A percentile compares a stretch with the other conserved stretches of the same genome.
Evolutionary conservation across 2,329 filamentous ascomycete species (phyloP).

Genomic region (Aspergillus costaricaensis): DNA sequence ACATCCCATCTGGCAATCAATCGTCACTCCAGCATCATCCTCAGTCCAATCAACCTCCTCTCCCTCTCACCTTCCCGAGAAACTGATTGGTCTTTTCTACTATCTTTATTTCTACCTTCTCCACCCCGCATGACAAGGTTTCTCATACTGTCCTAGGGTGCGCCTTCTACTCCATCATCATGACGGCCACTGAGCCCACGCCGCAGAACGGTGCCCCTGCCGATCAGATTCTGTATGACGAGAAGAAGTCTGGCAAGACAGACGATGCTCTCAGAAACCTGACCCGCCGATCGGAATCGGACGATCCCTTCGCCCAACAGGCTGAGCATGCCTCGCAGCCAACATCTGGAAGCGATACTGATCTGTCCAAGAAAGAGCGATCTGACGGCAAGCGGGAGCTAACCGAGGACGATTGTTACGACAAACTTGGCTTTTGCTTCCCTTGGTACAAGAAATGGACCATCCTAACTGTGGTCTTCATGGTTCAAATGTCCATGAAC

Average conservation of each 20-base stretch:
- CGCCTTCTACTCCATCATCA: not conserved
- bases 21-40: conserved; percentile 4
- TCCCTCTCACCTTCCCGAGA: no score
- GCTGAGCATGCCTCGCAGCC: not conserved
- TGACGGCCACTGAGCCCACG: not conserved
- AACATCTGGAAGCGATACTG: not conserved
- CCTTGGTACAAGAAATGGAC: conserved; percentile 68
- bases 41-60: not conserved
- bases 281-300: not conserved
- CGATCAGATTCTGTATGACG: not conserved
- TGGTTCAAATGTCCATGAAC: conserved; percentile 76
- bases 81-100: not conserved
- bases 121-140: not conserved
- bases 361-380: not conserved
- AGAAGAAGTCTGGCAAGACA: not conserved
- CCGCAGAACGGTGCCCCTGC: not conserved
- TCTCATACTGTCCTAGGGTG: not conserved
- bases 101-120: not conserved
- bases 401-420: conserved; percentile 63
- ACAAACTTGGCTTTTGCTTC: conserved; percentile 65
- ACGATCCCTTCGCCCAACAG: not conserved
- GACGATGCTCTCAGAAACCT: not conserved
- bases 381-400: conserved; percentile 37
- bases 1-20: not conserved
- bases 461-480: conserved; percentile 71